These are phyloP conservation scores for Saccharomycopsis sp. DNA, from an alignment of 805 yeast genomes.

Conservation along the genomic window DNA sequence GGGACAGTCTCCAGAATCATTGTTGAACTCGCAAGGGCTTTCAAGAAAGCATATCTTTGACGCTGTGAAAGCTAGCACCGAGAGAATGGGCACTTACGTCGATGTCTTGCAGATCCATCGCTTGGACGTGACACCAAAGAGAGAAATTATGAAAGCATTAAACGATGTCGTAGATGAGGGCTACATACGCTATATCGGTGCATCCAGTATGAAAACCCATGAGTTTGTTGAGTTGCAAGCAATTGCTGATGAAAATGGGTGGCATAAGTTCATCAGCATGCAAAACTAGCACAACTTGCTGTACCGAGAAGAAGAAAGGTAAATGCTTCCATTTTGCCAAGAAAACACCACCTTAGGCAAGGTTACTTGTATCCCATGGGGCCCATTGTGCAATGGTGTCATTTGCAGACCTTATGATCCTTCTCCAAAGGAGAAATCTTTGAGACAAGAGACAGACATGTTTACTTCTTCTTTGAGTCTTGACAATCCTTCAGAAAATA, in stretches of 20 bases:
- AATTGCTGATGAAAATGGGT: constrained; percentile 46
- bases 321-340: constrained; percentile 47
- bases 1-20: background rate
- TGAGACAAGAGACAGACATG: constrained; percentile 2
- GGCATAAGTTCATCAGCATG: constrained; percentile 52
- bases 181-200: constrained; percentile 48
- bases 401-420: constrained; percentile 38
- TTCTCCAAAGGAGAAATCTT: background rate
- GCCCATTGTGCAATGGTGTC: constrained; percentile 48
- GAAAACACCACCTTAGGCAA: constrained; percentile 36
- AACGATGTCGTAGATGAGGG: constrained; percentile 43
- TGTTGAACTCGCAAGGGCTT: constrained; percentile 31
- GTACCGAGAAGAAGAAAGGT: constrained; percentile 58
- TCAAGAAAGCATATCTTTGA: constrained; percentile 40
- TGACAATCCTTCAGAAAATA: constrained; percentile 22
- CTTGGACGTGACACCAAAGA: constrained; percentile 40
- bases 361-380: constrained; percentile 49
- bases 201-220: constrained; percentile 49
- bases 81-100: constrained; percentile 43
- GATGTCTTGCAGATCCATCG: constrained; percentile 53
- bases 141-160: constrained; percentile 49
- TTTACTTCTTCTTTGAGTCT: background rate
- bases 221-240: constrained; percentile 48
- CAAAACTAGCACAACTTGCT: constrained; percentile 50
- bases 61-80: constrained; percentile 33